Evolutionary conservation across 2,329 filamentous ascomycete genomes (phyloP), one percentile per base, ranked within the genome.

Genomic region (Tolypocladium pustulatum): DNA sequence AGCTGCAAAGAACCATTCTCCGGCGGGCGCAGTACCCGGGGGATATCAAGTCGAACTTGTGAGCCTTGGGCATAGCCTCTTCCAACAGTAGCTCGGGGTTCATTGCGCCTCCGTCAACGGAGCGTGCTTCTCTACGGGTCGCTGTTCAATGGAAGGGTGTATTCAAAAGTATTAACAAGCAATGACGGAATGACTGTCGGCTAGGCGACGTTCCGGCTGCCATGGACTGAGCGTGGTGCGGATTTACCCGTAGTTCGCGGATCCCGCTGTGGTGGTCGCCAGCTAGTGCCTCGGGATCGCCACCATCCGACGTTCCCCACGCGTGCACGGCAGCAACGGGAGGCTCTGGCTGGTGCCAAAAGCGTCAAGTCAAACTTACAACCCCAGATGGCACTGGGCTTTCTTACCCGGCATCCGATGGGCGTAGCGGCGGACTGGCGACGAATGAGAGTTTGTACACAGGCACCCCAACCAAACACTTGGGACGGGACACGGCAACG

Each of bases 1-100:
- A 76, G 43, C 63, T 78, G 40, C 70, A 69, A 32, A 66, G 63
- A 36, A 66, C 65, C 10, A 69, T 71, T 55, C 55, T 78, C 57
- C 71, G 68, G 55, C 69, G 61, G 62, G 60, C 67, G 32, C 65
- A 63, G n/a, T 69, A 75, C 60, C 65, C 69, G 2, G 72, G 69
- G 17, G 70, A 73, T 60, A 34, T 68, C 32, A 69, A 66, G 58
- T 65, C 71, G 5, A 72, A 65, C 58, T 57, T 73, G 41, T 73
- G 58, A 57, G 17, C 12, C 9, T 34, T 22, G 49, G 49, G 49
- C 4, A n/a, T 52, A 7, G 49, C 30, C 17, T 13, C n/a, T 2
- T 25, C 10, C 17, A 12, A 20, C 49, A 10, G 8, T 12, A n/a
- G 9, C 20, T n/a, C 49, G 20, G n/a, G 49, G 30, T 6, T 52